Evolutionary conservation across 2,329 filamentous ascomycete genomes (phyloP).

Genomic region (Bipolaris sorokiniana): DNA sequence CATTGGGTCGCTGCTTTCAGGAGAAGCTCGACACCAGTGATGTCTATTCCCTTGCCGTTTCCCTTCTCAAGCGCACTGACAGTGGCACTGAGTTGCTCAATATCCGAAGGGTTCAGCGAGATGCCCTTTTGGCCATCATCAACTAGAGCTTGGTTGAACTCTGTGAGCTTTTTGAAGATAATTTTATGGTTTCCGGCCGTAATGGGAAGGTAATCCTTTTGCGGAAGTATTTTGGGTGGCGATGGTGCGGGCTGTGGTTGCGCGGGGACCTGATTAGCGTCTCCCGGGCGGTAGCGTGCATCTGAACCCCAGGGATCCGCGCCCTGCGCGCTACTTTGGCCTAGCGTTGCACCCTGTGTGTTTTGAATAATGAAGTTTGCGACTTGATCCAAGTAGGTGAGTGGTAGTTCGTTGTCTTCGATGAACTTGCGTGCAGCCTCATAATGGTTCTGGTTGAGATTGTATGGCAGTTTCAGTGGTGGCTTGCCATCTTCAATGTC

Average conservation of each 20-base stretch:
- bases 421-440: conserved; percentile 91
- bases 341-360: conserved; percentile 84
- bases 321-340: conserved; percentile 59
- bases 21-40: conserved; percentile 66
- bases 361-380: conserved; percentile 92
- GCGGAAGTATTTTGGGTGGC: conserved; percentile 71
- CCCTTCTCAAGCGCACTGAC: conserved; percentile 67
- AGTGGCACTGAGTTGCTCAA: conserved; percentile 66
- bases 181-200: conserved; percentile 71
- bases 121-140: conserved; percentile 73
- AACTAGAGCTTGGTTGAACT: conserved; percentile 76
- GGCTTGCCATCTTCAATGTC: conserved; percentile 95
- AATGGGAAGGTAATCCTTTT: conserved; percentile 79
- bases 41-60: conserved; percentile 47
- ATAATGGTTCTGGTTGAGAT: conserved; percentile 89
- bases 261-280: conserved; percentile 52
- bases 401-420: conserved; percentile 82
- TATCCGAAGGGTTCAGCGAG: conserved; percentile 74
- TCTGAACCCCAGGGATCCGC: conserved; percentile 81
- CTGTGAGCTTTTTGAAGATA: conserved; percentile 77
- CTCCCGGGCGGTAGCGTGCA: conserved; percentile 77
- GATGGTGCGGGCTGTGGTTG: conserved; percentile 45
- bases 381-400: conserved; percentile 87
- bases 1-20: conserved; percentile 77
- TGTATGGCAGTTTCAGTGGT: conserved; percentile 90